Percentiles rank a stretch among this genome's conserved stretches.
Conservation (phyloP, 208 protist species). For the Crithidia brevicula region DNA sequence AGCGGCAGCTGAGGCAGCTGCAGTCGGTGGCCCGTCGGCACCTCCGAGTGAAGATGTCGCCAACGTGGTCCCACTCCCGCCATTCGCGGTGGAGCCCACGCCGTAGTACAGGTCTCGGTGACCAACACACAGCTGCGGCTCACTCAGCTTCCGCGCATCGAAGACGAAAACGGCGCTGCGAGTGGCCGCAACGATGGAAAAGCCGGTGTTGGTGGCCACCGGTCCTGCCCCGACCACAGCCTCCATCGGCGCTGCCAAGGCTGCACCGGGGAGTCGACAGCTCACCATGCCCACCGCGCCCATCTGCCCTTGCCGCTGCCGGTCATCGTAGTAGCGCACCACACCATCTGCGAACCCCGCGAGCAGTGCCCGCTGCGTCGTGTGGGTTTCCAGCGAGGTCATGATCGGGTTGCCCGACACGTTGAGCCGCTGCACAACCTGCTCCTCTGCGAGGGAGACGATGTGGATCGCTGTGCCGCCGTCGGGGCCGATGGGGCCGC, state of each 20-base stretch:
- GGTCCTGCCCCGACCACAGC: constrained; percentile 45
- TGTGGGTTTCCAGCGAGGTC: constrained; percentile 71
- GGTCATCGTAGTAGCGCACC: constrained; percentile 90
- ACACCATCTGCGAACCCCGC: constrained; percentile 81
- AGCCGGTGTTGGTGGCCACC: constrained; percentile 36
- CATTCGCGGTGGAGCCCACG: neutral
- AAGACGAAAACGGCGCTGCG: constrained; percentile 64
- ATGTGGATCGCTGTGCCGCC: constrained; percentile 77
- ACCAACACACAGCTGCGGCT: constrained; percentile 44
- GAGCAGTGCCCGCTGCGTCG: constrained; percentile 72
- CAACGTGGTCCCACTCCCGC: neutral
- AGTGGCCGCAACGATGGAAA: constrained; percentile 65
- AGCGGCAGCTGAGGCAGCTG: neutral
- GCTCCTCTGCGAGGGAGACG: constrained; percentile 81
- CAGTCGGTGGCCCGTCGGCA: neutral
- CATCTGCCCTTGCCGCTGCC: constrained; percentile 75
- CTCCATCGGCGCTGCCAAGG: constrained; percentile 21
- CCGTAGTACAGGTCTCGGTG: constrained; percentile 44
- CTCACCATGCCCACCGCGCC: constrained; percentile 64
- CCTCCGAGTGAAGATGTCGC: neutral
- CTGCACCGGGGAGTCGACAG: constrained; percentile 28
- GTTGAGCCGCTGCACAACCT: constrained; percentile 76
- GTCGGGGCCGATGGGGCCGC: constrained; percentile 71
- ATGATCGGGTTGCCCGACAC: constrained; percentile 74
- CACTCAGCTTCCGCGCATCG: constrained; percentile 71